Evolutionary conservation across 768 basidiomycete species (phyloP).

Genomic region (Lactarius psammicola): DNA sequence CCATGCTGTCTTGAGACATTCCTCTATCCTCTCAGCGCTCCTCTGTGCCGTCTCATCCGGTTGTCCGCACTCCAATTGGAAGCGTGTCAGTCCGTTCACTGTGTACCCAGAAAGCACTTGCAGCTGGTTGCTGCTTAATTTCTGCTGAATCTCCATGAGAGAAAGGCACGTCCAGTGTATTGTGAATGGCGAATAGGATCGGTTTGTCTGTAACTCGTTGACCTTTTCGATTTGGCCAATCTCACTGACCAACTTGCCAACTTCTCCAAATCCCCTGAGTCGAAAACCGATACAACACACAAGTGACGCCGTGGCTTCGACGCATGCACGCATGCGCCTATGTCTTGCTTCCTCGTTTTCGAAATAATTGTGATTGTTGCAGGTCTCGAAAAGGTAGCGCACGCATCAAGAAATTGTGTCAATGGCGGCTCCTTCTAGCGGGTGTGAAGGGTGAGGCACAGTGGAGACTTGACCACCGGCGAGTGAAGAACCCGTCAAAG

Average conservation of each 20-base stretch:
- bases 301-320: too few species aligned
- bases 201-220: not conserved
- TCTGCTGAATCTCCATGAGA: not conserved
- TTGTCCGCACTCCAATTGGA: not conserved
- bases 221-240: too few species aligned
- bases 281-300: too few species aligned
- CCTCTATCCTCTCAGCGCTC: not conserved
- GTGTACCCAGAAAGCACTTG: not conserved
- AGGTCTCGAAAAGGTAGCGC: not conserved
- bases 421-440: not conserved
- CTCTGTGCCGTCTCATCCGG: not conserved
- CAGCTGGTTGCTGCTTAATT: not conserved
- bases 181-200: not conserved
- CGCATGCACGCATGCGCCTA: too few species aligned
- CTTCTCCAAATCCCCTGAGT: too few species aligned
- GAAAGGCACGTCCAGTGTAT: conserved; percentile 5
- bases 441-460: too few species aligned
- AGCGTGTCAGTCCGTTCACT: not conserved
- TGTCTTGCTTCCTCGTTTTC: too few species aligned
- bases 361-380: too few species aligned
- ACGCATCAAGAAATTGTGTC: not conserved
- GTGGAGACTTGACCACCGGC: not conserved
- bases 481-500: too few species aligned
- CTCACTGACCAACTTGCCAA: too few species aligned
- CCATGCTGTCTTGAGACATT: too few species aligned